Evolutionary conservation across 257 asterid species (phyloP), one percentile per base, ranked within the genome.

Genomic region (Nicotiana tabacum): DNA sequence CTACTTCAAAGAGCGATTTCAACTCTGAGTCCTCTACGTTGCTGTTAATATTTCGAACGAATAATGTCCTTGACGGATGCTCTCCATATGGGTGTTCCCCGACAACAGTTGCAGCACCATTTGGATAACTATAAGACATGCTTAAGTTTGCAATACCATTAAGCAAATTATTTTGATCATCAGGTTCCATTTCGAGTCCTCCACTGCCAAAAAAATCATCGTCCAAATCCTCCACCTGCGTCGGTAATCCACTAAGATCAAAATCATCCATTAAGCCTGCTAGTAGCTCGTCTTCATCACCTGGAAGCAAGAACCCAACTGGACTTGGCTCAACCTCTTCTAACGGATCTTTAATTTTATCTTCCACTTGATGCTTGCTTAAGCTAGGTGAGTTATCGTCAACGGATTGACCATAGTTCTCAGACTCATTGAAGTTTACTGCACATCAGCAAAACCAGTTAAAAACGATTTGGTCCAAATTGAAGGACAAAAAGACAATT

Each of bases 161-260:
- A 37, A 87, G 82, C 29, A 87, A 77, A 85, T 81, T 91, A 67
- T 92, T 96, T 62, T 85, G 94, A 85, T 65, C 69, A 83, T 90
- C 98, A 9, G 83, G 62, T 85, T 96, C 99, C 56, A 94, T 90
- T 89, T 96, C 99, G 29, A 96, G 82, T 2, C 99, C 98, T 85
- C 98, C 98, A 85, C 99, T 94, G 78, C 95, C 97, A 81, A 96
- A 96, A 48, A 96, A 83, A 88, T 96, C 99, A 82, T 96, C 99
- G n/a, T 96, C 99, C 91, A 96, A 87, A 24, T 94, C 99, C 92
- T 93, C 98, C 35, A 93, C 87, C 70, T 94, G 98, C 85, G 98
- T 92, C 21, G 99, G 99, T 86, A 96, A 89, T 55, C 92, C 98
- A 66, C 87, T 87, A 69, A 94, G 94, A 84, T 94, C 98, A 85